Evolutionary conservation across 495 filamentous ascomycete genomes (phyloP), one percentile per base, ranked within the genome.

Genomic region (Sporormia fimetaria): DNA sequence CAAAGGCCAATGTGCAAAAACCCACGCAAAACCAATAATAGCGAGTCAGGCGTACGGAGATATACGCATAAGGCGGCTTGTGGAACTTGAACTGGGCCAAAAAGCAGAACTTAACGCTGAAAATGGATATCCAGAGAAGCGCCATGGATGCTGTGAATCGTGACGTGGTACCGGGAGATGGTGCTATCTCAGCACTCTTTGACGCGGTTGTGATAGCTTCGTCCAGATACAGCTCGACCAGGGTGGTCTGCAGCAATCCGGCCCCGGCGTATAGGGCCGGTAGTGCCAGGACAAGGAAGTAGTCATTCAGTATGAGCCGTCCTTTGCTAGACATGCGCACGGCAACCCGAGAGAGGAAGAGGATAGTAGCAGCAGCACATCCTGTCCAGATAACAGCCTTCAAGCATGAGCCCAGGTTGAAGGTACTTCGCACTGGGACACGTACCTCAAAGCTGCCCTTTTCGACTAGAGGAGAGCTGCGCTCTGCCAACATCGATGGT

Each of bases 71-170:
- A 7, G 44, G 44, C 3, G 44, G 44, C 44, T 47, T 40, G 31
- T 47, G 44, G 22, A 47, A 47, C 16, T 47, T 47, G 22, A 47
- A 47, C 15, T 41, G 35, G 10, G 44, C 44, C 21, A 47, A 26
- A 22, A 47, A 47, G 44, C 36, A 40, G 26, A 47, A 47, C 23
- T 47, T 47, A 15, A 47, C 44, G 29, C 20, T 26, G 33, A 34
- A 47, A 2, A 47, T 47, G 8, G 21, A 15, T 16, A 40, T 47
- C 44, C 44, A 47, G n/a, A 41, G 29, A 29, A 47, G 25, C 14
- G 40, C 44, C 16, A 47, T 40, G 21, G 44, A 26, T 9, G 44
- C 44, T 4, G 37, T 40, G 11, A 47, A n/a, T 11, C 44, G 27
- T 10, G 14, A 7, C 18, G 21, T 7, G 2, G 15, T 16, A 8